Base-by-base conservation (phyloP, 108 stramenopile genomes). In the Aurantiochytrium sp. region DNA sequence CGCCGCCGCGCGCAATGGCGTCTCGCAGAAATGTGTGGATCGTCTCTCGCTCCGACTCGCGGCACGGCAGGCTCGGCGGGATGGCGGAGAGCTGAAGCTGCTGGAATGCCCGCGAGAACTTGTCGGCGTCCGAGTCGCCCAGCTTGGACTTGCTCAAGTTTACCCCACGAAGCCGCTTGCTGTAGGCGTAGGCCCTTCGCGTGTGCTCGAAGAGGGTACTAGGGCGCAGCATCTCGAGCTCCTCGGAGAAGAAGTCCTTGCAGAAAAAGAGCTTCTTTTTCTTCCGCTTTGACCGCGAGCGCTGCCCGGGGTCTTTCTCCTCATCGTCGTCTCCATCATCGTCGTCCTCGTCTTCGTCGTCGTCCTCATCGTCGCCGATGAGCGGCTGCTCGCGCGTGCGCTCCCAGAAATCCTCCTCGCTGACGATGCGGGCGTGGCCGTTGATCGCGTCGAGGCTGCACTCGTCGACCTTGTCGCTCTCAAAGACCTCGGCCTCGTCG, bases 21-120 rank as follows among this genome's bases (percentile, higher is more conserved):
- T 53, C 55, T 21, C 8, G 19, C 1, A 89, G 15, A 21, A 87
- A 89, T 22, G 19, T 10, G 3, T 4, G 34, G 34, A 89, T 68
- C 30, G 17, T 19, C 2, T 5, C 87, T 36, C 86, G 53, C 55
- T 89, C 89, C 31, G 31, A 32, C 24, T 89, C 89, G 4, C 89
- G 89, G 45, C 89, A 86, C 17, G 89, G 86, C 17, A 89, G 52
- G 12, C 22, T 8, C 21, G 34, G 5, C 5, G 89, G 89, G 21
- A 39, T 52, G 5, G 89, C 86, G 4, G 86, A 86, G 37, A 89
- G 87, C 41, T 86, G 89, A 27, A 89, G 68, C 31, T 37, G 87
- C 45, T 48, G 42, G 24, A 37, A 31, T 17, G 59, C 37, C 17
- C 87, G 41, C 68, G 41, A 41, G 45, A 48, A 81, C 32, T 41